Percentiles rank a stretch among this genome's conserved stretches.
phyloP scores from a whole-genome alignment of 768 basidiomycete genomes.

The Mycena kentingensis region DNA sequence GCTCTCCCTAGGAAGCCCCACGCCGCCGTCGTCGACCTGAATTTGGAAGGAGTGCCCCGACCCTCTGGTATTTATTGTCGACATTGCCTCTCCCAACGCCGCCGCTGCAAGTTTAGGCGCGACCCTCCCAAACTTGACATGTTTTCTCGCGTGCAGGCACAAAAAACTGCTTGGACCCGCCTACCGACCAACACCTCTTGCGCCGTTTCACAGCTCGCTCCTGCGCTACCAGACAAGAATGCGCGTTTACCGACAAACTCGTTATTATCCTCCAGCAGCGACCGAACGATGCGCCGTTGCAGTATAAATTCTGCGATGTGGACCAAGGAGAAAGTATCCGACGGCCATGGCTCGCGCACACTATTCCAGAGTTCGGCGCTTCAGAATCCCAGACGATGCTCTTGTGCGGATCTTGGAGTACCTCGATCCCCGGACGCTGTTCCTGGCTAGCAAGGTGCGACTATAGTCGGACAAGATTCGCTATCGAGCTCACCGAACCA shows the following conservation, averaged over 20 bases:
- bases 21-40: constrained; percentile 24
- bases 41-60: constrained; percentile 45
- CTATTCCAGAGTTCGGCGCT: constrained; percentile 44
- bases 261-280: constrained; percentile 9
- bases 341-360: constrained; percentile 51
- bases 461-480: neutral
- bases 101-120: constrained; percentile 36
- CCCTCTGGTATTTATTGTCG: constrained; percentile 55
- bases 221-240: constrained; percentile 46
- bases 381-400: constrained; percentile 55
- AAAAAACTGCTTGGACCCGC: constrained; percentile 45
- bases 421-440: constrained; percentile 50
- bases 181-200: constrained; percentile 49
- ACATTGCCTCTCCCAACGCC: constrained; percentile 36
- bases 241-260: constrained; percentile 30
- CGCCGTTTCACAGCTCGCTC: constrained; percentile 44
- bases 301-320: constrained; percentile 50
- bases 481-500: constrained; percentile 11
- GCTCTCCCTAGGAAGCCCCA: neutral
- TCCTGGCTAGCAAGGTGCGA: constrained; percentile 47
- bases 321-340: constrained; percentile 30
- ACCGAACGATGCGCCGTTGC: constrained; percentile 35
- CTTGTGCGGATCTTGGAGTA: constrained; percentile 51
- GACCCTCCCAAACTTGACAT: constrained; percentile 39
- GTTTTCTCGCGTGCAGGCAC: constrained; percentile 45